Evolutionary conservation across 2,329 filamentous ascomycete species (phyloP).

Genomic region (Zymoseptoria brevis): DNA sequence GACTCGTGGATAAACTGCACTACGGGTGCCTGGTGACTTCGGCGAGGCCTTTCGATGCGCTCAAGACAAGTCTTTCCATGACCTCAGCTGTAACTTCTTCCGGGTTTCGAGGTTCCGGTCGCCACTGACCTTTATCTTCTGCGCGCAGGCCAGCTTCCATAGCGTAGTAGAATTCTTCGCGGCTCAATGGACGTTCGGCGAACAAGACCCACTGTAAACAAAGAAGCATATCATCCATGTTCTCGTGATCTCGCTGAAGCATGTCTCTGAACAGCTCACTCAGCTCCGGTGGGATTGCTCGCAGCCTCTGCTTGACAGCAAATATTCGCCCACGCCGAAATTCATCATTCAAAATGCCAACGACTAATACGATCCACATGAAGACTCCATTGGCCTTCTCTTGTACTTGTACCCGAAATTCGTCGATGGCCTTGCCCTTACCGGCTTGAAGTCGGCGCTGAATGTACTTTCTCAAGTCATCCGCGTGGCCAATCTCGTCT

Average conservation of each 20-base stretch:
- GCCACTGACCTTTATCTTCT: neutral
- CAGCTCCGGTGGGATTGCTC: constrained; percentile 36
- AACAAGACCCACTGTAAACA: constrained; percentile 50
- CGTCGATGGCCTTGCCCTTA: constrained; percentile 12
- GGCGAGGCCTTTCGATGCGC: constrained; percentile 45
- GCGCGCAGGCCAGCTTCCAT: constrained; percentile 26
- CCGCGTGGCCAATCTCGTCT: constrained; percentile 26
- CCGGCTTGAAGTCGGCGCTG: constrained; percentile 24
- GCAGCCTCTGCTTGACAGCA: constrained; percentile 28
- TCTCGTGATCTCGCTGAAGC: constrained; percentile 37
- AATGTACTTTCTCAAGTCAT: constrained; percentile 32
- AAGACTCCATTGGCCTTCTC: constrained; percentile 38
- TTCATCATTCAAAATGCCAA: constrained; percentile 40
- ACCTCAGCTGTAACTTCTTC: constrained; percentile 10
- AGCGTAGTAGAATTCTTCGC: constrained; percentile 41
- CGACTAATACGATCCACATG: constrained; percentile 40
- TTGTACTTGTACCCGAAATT: constrained; percentile 28
- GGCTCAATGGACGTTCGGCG: constrained; percentile 37
- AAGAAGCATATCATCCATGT: constrained; percentile 36
- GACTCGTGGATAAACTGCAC: constrained; percentile 51
- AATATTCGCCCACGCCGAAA: constrained; percentile 26
- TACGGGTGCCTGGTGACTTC: constrained; percentile 33
- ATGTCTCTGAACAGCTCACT: constrained; percentile 46
- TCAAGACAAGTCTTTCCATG: constrained; percentile 32
- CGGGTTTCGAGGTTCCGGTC: constrained; percentile 16